Base-by-base conservation (phyloP, 23 red algal species). In the Chondrus crispus region DNA sequence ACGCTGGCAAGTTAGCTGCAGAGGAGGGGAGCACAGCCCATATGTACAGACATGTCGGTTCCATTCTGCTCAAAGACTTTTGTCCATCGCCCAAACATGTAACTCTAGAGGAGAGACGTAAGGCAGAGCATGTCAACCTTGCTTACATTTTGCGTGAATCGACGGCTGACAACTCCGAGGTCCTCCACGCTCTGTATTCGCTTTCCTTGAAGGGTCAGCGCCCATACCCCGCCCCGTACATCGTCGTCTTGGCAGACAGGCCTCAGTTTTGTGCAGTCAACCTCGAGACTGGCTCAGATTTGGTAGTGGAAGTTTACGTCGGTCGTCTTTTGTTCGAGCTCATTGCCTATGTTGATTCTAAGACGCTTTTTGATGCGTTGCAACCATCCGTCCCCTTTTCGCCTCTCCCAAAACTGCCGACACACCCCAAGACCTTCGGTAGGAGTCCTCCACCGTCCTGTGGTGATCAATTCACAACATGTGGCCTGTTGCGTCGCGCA, bases 41-140 rank as follows among this genome's bases (percentile, higher is more conserved):
- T 32, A 90, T 90, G 22, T 90, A 66, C 36, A 69, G 87, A 80
- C 87, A 90, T 64, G 68, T 90, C 62, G 87, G 87, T 36, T 24
- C 52, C 0, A 53, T 68, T 45, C 51, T 29, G 7, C 48, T 38
- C 35, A 68, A 41, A 50, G 29, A 4, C 58, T 47, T 14, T 72
- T 54, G 33, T 19, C 13, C 81, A 26, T 62, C 66, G 12, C 71
- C 12, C 12, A 87, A 49, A 26, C 18, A 49, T 8, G 29, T 68
- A 22, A 68, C 71, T 4, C 22, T 2, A 45, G 18, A 33, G 46
- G 29, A 69, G 20, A 54, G 20, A 54, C 43, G 33, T 40, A 42
- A 32, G 2, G 84, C 71, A 51, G 41, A 44, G 5, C 84, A 12
- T 47, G 44, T 87, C 28, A 87, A 73, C 84, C 69, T 87, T 41